Evolutionary conservation across 306 rosid species (phyloP), one percentile per base, ranked within the genome.

Genomic region (Dalbergia cultrata): DNA sequence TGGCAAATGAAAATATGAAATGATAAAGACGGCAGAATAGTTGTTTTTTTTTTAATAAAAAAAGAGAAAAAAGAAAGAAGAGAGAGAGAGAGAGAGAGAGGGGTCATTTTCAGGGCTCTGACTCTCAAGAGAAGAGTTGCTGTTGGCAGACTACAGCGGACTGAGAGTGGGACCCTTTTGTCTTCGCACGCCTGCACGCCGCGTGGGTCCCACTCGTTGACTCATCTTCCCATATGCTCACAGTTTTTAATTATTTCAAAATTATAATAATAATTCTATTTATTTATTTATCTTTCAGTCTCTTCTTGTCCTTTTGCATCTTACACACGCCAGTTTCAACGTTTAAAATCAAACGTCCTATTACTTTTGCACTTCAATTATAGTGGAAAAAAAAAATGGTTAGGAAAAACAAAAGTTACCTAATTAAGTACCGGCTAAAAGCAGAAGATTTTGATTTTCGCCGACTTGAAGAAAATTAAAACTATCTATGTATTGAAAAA

Each of bases 111-210:
- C 92, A 39, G 85, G 94, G 97, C 93, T 92, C 97, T 95, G 97
- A 92, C 98, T 95, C 90, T 67, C 35, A 90, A 79, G 85, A 22
- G 80, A 80, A 72, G 31, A 76, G 81, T 69, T 70, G 81, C 68
- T 35, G 54, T 41, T 63, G 75, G 64, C 37, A 67, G 54, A 5
- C 35, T 44, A 57, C 44, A 61, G 17, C 8, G 66, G 43, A 26
- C 39, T 75, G 17, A 0, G 8, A 12, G 62, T 85, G 85, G 94
- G 89, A 12, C 94, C 93, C 75, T 35, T 3, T 4, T 85, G 91
- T 86, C 70, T 4, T 81, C 81, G 91, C 97, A 91, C 97, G 97
- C 98, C 85, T 91, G 97, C 97, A 88, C 97, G 97, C 95, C 82
- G 69, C 50, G 72, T 86, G 90, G 93, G 79, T 81, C 97, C 93